phyloP scores from a whole-genome alignment of 1,139 yeast species.

The Nematodospora anomalae region DNA sequence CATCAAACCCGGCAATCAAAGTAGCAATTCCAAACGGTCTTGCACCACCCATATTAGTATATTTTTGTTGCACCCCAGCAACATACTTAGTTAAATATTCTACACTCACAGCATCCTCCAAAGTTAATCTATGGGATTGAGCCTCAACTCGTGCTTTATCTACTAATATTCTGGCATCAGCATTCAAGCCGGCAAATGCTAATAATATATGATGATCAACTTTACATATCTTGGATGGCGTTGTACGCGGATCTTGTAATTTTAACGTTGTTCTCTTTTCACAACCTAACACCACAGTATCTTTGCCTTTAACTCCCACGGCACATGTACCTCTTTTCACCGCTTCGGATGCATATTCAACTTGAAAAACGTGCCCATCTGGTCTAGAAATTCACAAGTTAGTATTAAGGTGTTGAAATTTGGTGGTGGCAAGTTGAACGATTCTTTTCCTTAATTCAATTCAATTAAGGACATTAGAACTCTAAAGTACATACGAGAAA shows the following conservation, averaged over 20 bases:
- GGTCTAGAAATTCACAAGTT: conserved; percentile 76
- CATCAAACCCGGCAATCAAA: conserved; percentile 92
- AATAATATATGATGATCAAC: conserved; percentile 87
- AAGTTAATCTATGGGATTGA: conserved; percentile 89
- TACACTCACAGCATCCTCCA: conserved; percentile 90
- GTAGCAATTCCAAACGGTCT: conserved; percentile 96
- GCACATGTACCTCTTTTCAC: conserved; percentile 98
- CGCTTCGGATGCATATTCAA: conserved; percentile 96
- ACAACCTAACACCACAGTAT: conserved; percentile 90
- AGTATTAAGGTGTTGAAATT: conserved; percentile 19
- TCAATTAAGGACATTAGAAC: not conserved
- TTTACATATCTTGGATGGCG: conserved; percentile 91
- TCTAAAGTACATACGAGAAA: conserved; percentile 67
- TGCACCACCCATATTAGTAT: conserved; percentile 98
- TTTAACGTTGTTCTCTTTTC: conserved; percentile 95
- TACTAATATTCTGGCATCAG: conserved; percentile 92
- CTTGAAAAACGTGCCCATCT: conserved; percentile 98
- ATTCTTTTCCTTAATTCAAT: too few species aligned
- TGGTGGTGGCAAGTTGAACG: too few species aligned
- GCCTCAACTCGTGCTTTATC: conserved; percentile 97
- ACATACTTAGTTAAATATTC: conserved; percentile 92
- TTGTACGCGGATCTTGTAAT: conserved; percentile 92
- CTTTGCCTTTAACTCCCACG: conserved; percentile 91
- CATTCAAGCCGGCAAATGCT: conserved; percentile 97
- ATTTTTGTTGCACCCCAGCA: conserved; percentile 95